phyloP scores from a whole-genome alignment of 1,284 basidiomycete species.

The Xerocomus tenax region DNA sequence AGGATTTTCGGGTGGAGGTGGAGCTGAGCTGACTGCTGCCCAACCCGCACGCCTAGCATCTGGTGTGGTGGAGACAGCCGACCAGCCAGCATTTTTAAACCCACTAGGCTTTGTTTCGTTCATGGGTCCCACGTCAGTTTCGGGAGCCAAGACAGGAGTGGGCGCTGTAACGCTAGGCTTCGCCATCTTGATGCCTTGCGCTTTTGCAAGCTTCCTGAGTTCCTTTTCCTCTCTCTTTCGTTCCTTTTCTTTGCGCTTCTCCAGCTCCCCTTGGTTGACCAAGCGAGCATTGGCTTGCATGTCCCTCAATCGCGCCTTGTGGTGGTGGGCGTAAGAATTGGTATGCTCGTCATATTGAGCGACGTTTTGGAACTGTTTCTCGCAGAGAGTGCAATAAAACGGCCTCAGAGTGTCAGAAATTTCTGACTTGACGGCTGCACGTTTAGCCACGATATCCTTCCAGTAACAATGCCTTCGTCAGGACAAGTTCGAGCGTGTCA shows the following conservation, averaged over 20 bases:
- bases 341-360: slow-evolving; percentile 80
- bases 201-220: slow-evolving; percentile 67
- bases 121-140: slow-evolving; percentile 17
- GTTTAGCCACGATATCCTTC: slow-evolving; percentile 61
- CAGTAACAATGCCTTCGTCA: slow-evolving; percentile 3
- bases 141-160: slow-evolving; percentile 21
- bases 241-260: slow-evolving; percentile 73
- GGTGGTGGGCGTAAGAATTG: slow-evolving; percentile 76
- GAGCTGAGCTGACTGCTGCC: slow-evolving; percentile 14
- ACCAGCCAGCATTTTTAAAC: slow-evolving; percentile 57
- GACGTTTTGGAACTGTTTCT: slow-evolving; percentile 75
- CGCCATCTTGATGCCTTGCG: slow-evolving; percentile 63
- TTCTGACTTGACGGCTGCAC: slow-evolving; percentile 55
- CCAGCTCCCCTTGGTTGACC: slow-evolving; percentile 52
- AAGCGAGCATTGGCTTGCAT: slow-evolving; percentile 63
- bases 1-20: slow-evolving; percentile 15
- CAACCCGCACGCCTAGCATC: slow-evolving; percentile 11
- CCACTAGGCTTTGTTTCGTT: slow-evolving; percentile 34
- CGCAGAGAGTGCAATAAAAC: slow-evolving; percentile 73
- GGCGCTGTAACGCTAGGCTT: slow-evolving; percentile 34
- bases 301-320: slow-evolving; percentile 67
- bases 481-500: slow-evolving; percentile 1
- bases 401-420: slow-evolving; percentile 57
- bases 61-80: slow-evolving; percentile 33
- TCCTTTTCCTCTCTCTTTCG: slow-evolving; percentile 74